Base-by-base conservation (phyloP, 2,329 filamentous ascomycete genomes). In the Pestalotiopsis sp. region DNA sequence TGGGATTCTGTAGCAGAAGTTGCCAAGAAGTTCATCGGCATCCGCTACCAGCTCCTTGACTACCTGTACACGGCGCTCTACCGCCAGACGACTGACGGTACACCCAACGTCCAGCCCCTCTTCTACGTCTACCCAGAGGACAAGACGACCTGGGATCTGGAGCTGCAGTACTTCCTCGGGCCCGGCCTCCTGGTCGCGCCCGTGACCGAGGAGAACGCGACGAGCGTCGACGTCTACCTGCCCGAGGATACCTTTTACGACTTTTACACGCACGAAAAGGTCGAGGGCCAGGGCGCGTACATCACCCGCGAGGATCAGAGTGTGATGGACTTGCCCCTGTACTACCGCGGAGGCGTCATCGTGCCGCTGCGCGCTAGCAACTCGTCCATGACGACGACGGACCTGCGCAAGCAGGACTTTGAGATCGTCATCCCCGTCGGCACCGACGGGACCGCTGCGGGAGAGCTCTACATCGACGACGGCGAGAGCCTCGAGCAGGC, bases 381-480 rank as follows among this genome's bases (percentile, higher is more conserved):
- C 68, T 81, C 84, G 13, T 86, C 64, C 39, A 89, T 89, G 81
- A 93, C 91, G 0, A 93, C 91, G 0, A 85, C 84, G 0, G 86
- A 86, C 58, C 81, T 93, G 49, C 85, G 91, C 57, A 84, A 87
- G 72, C 83, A 92, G 73, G 84, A 90, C 72, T 95, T 95, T 81
- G 86, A 91, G 76, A 81, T 97, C 65, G 75, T 95, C 45, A 85
- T 97, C 59, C 91, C 93, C 0, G 85, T 92, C 0, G 89, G 86
- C 5, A 75, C 77, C 0, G 82, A 91, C 65, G 92, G 91, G 3
- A 87, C 81, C 6, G 94, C 94, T 0, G 78, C 76, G 1, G 94
- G 94, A 0, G 83, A 84, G 65, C 82, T 96, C 68, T 96, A 95
- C 77, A 81, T 96, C 4, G 94, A 96, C 73, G 93, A 97, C 70